A percentile compares a stretch with the other conserved stretches of the same genome.
Evolutionary conservation across 805 yeast genomes (phyloP).

Genomic region (Wickerhamiella parazyma): DNA sequence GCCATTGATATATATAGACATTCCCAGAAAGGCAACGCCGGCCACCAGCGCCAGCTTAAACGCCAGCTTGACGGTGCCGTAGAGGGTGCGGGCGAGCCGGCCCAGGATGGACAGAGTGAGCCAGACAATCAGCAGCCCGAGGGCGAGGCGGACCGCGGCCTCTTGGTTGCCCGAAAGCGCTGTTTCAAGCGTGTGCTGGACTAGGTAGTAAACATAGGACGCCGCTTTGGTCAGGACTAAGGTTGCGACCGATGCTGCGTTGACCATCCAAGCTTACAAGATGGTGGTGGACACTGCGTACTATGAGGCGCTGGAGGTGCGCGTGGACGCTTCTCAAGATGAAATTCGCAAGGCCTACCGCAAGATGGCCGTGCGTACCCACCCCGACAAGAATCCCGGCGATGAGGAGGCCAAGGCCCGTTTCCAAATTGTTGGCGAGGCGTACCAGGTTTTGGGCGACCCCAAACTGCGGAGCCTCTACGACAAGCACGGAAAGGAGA

Average conservation of each 20-base stretch:
- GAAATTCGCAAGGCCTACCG: slow-evolving; percentile 93
- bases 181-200: not conserved
- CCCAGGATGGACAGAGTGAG: slow-evolving; percentile 18
- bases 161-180: not conserved
- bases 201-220: not conserved
- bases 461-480: slow-evolving; percentile 52
- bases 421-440: slow-evolving; percentile 60
- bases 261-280: not conserved
- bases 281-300: slow-evolving; percentile 83
- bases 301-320: slow-evolving; percentile 66
- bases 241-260: not conserved
- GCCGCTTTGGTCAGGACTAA: not conserved
- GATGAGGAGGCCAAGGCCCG: slow-evolving; percentile 79
- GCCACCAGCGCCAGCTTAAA: slow-evolving; percentile 15
- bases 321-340: slow-evolving; percentile 52
- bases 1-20: slow-evolving; percentile 9
- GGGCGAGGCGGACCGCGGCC: slow-evolving; percentile 11
- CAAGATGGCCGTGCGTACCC: slow-evolving; percentile 74
- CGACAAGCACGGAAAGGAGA: slow-evolving; percentile 74
- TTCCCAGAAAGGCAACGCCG: slow-evolving; percentile 10
- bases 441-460: slow-evolving; percentile 56
- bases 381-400: slow-evolving; percentile 94
- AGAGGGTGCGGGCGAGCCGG: slow-evolving; percentile 18
- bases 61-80: slow-evolving; percentile 13
- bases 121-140: slow-evolving; percentile 18